phyloP scores from a whole-genome alignment of 441 rosid genomes.

The Pelargonium exstipulatum region DNA sequence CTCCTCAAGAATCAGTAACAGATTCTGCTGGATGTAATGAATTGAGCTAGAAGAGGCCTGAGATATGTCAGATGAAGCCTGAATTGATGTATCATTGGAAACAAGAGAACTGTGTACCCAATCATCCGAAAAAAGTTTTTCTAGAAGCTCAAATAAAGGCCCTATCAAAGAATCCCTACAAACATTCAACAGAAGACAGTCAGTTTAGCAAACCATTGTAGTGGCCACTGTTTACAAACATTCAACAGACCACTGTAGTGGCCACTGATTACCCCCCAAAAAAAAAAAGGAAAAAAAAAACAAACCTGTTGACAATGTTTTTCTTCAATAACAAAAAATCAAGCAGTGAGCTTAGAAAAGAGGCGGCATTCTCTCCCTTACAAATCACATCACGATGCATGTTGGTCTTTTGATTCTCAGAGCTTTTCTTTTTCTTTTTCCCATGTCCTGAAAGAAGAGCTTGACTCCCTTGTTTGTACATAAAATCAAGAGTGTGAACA shows the following conservation, averaged over 20 bases:
- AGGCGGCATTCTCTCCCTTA: slow-evolving; percentile 42
- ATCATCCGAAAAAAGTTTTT: slow-evolving; percentile 45
- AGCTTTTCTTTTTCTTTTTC: slow-evolving; percentile 59
- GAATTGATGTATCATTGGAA: slow-evolving; percentile 31
- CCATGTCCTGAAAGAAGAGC: slow-evolving; percentile 32
- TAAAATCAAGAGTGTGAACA: slow-evolving; percentile 44
- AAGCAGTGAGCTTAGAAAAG: slow-evolving; percentile 66
- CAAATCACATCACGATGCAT: slow-evolving; percentile 25
- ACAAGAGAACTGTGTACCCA: slow-evolving; percentile 33
- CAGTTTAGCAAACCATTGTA: slow-evolving; percentile 11
- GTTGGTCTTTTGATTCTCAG: slow-evolving; percentile 28
- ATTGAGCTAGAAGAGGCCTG: slow-evolving; percentile 33
- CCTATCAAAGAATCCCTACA: slow-evolving; percentile 71
- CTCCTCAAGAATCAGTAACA: slow-evolving; percentile 68
- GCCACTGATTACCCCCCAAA: not conserved
- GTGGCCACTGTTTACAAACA: slow-evolving; percentile 11
- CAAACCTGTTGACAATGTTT: slow-evolving; percentile 70
- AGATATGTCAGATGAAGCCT: slow-evolving; percentile 41
- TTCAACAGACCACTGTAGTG: slow-evolving; percentile 8
- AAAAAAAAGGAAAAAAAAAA: slow-evolving; percentile 17
- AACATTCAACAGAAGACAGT: slow-evolving; percentile 14
- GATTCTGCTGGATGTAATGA: slow-evolving; percentile 53
- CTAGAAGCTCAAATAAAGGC: slow-evolving; percentile 74
- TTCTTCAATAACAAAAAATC: slow-evolving; percentile 79
- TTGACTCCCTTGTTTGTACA: slow-evolving; percentile 36